phyloP scores from a whole-genome alignment of 1,139 yeast species.

The Yamadazyma oceani region DNA sequence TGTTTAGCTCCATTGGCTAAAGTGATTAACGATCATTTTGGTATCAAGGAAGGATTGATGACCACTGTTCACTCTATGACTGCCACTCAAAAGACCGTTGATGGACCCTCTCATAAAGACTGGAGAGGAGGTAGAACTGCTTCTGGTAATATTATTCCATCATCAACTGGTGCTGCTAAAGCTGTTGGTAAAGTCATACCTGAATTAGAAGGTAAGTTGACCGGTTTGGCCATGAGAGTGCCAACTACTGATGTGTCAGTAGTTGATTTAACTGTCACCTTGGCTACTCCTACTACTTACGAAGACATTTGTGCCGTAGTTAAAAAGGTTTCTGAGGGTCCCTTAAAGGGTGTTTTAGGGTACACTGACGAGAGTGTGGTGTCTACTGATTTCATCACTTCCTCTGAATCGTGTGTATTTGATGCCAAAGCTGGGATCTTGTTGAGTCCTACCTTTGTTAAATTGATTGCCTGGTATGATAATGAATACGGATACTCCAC shows the following conservation, averaged over 20 bases:
- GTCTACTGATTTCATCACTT: slow-evolving; percentile 80
- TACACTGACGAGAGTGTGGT: slow-evolving; percentile 88
- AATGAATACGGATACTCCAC: slow-evolving; percentile 91
- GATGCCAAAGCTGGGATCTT: slow-evolving; percentile 85
- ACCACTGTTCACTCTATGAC: slow-evolving; percentile 90
- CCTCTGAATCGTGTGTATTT: slow-evolving; percentile 75
- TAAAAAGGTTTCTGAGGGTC: slow-evolving; percentile 69
- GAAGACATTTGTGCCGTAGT: slow-evolving; percentile 73
- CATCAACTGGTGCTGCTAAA: slow-evolving; percentile 92
- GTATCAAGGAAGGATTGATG: slow-evolving; percentile 86
- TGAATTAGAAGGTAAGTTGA: slow-evolving; percentile 81
- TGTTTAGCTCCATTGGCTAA: slow-evolving; percentile 88
- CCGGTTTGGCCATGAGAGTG: slow-evolving; percentile 87
- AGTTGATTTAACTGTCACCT: slow-evolving; percentile 48
- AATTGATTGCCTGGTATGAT: slow-evolving; percentile 88
- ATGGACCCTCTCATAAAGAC: slow-evolving; percentile 91
- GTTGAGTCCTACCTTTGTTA: slow-evolving; percentile 78
- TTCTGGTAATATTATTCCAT: slow-evolving; percentile 86
- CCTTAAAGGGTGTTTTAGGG: slow-evolving; percentile 73
- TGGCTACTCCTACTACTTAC: slow-evolving; percentile 67
- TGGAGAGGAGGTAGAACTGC: slow-evolving; percentile 97
- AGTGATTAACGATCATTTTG: slow-evolving; percentile 76
- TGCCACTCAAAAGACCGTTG: slow-evolving; percentile 89
- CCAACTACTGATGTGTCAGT: slow-evolving; percentile 87
- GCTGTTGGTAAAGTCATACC: slow-evolving; percentile 92